Base-by-base conservation (phyloP, 306 rosid species). In the Cucumis cinereus region DNA sequence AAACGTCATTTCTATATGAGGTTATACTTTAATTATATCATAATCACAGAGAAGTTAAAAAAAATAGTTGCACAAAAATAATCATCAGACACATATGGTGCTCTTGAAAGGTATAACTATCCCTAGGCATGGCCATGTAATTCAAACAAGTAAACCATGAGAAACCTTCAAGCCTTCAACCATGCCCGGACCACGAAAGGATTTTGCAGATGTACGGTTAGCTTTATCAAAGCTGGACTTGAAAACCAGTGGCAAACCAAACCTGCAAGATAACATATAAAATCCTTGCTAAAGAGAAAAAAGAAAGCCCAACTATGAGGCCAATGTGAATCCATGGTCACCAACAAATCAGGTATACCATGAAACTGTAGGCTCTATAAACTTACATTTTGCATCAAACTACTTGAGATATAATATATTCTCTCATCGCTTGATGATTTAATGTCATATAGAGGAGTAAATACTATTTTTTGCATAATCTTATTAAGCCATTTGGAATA, bases 181-280 rank as follows among this genome's bases (percentile, higher is more conserved):
- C 90, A 92, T 78, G 85, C 99, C 99, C 0, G 97, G 99, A 84
- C 99, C 97, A 13, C 95, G 95, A 75, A 94, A 92, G 72, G 97
- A 94, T 81, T 94, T 94, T 66, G 97, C 90, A 23, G 99, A 94
- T 61, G 97, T 94, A 54, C 96, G 86, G 83, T 94, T 94, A 74
- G 99, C 99, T 83, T 92, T 94, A 80, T 94, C 97, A 74, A 94
- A 94, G 87, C 99, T 94, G 61, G 99, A 90, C 87, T 91, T 92
- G 88, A 94, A 94, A 78, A 94, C 90, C 87, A 94, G 82, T 7
- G 93, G 97, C 83, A 94, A 80, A 75, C 95, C 99, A 77, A 92
- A 81, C 67, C 99, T 92, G 89, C 75, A 82, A 86, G 77, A 85
- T 78, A 40, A 19, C 20, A 69, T 77, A 79, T 22, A 57, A 38